A percentile compares a stretch with the other conserved stretches of the same genome.
Conservation (phyloP, 2,329 filamentous ascomycete species). For the Ophiocordyceps australis region DNA sequence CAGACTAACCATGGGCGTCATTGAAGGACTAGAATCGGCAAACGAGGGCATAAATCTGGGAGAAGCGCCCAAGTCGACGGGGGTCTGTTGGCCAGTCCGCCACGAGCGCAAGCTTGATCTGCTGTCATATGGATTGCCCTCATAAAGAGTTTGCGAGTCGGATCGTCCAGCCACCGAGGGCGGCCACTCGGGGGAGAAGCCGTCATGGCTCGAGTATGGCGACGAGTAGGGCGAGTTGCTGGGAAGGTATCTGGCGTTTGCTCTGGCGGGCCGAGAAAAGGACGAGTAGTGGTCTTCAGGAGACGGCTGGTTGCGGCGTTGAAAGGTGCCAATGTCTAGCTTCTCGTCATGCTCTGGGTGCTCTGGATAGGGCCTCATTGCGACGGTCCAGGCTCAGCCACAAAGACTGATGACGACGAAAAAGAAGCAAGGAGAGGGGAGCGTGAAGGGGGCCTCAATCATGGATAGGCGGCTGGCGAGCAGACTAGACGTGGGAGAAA, state of each 20-base stretch:
- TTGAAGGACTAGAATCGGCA: conserved; percentile 3
- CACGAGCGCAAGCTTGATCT: conserved; percentile 7
- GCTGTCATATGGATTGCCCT: conserved; percentile 8
- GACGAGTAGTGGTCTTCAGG: conserved; percentile 10
- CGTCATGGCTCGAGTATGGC: conserved; percentile 2
- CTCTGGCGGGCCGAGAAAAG: conserved; percentile 1
- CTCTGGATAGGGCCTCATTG: conserved; percentile 13
- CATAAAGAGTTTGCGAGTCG: conserved; percentile 11
- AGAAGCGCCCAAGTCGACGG: conserved; percentile 3
- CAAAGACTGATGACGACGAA: too few species aligned
- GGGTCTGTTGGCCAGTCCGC: conserved; percentile 5
- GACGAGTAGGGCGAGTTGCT: too few species aligned
- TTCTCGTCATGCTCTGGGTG: too few species aligned
- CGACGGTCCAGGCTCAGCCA: too few species aligned
- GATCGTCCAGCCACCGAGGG: conserved; percentile 6
- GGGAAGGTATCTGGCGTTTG: conserved; percentile 1
- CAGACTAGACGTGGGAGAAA: too few species aligned
- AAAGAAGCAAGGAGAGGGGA: too few species aligned
- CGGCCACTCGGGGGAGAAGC: conserved; percentile 4
- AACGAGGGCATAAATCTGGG: conserved; percentile 3
- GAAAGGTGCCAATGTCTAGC: conserved; percentile 14
- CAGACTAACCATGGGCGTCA: conserved; percentile 6
- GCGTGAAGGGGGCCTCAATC: too few species aligned
- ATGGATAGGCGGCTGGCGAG: too few species aligned
- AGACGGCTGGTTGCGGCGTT: conserved; percentile 8